Conservation (phyloP, 2,329 filamentous ascomycete genomes). For the Talaromyces sp. region DNA sequence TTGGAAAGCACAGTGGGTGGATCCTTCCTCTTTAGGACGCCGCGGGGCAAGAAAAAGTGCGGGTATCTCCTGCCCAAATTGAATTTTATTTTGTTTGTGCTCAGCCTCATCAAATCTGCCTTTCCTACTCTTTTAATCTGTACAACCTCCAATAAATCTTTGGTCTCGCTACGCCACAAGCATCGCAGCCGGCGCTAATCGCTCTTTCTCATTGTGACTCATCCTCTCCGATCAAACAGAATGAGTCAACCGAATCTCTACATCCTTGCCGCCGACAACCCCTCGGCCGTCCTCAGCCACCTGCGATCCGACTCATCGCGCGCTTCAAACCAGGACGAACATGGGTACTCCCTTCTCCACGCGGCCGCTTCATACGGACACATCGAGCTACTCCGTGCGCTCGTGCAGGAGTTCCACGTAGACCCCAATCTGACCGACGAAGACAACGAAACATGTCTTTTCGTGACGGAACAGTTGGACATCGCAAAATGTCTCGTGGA, state of each 20-base stretch:
- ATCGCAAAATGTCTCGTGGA: conserved; percentile 78
- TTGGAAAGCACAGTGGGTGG: background rate
- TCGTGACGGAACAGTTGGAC: conserved; percentile 78
- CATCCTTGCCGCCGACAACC: conserved; percentile 78
- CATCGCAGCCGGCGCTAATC: background rate
- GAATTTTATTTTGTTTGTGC: conserved; percentile 1
- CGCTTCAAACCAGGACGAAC: conserved; percentile 76
- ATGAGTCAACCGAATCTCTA: conserved; percentile 59
- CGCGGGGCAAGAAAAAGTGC: conserved; percentile 16
- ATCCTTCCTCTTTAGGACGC: conserved; percentile 17
- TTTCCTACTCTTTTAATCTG: background rate
- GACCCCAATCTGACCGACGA: conserved; percentile 81
- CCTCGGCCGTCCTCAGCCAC: conserved; percentile 67
- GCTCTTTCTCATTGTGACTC: conserved; percentile 11
- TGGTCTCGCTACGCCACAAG: background rate
- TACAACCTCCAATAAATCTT: background rate
- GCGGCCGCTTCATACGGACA: conserved; percentile 92
- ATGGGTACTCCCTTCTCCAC: conserved; percentile 92
- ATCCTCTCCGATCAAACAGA: background rate
- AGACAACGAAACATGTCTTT: conserved; percentile 90
- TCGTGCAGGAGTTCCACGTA: conserved; percentile 74
- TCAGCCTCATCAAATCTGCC: conserved; percentile 4
- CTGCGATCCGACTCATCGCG: conserved; percentile 71
- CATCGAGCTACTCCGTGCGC: conserved; percentile 68
- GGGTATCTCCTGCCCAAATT: conserved; percentile 6